phyloP scores from a whole-genome alignment of 2,329 filamentous ascomycete genomes.

The Cytospora piceae region DNA sequence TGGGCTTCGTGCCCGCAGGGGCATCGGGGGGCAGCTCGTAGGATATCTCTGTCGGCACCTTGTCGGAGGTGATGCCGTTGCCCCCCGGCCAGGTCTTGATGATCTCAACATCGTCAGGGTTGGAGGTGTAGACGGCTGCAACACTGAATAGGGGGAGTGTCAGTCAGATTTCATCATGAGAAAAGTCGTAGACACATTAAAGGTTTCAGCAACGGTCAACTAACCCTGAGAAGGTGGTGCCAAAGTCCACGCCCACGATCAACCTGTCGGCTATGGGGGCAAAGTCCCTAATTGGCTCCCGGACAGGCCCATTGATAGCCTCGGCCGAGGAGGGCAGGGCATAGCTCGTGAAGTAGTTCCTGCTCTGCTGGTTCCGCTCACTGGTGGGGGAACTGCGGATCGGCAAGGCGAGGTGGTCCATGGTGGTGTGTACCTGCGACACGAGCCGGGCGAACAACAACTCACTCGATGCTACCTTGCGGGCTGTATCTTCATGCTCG shows the following conservation, averaged over 20 bases:
- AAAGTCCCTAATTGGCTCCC: constrained; percentile 58
- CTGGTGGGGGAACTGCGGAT: constrained; percentile 49
- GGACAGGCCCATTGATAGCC: constrained; percentile 64
- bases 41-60: constrained; percentile 80
- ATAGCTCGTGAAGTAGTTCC: constrained; percentile 60
- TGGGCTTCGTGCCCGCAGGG: constrained; percentile 48
- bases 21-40: constrained; percentile 52
- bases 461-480: constrained; percentile 19
- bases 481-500: constrained; percentile 20
- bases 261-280: constrained; percentile 62
- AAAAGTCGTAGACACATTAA: background rate
- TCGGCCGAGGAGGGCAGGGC: constrained; percentile 61
- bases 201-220: constrained; percentile 37
- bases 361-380: constrained; percentile 57
- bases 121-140: constrained; percentile 73
- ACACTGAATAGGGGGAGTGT: constrained; percentile 51
- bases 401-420: constrained; percentile 57
- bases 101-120: constrained; percentile 79
- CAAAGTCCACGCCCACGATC: constrained; percentile 81
- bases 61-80: constrained; percentile 86
- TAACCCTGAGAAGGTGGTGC: constrained; percentile 81
- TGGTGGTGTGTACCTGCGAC: constrained; percentile 30
- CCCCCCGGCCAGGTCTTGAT: constrained; percentile 85
- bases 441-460: constrained; percentile 5
- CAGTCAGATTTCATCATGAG: background rate